Evolutionary conservation across 768 basidiomycete genomes (phyloP).

Genomic region (Lactarius pseudohatsudake): DNA sequence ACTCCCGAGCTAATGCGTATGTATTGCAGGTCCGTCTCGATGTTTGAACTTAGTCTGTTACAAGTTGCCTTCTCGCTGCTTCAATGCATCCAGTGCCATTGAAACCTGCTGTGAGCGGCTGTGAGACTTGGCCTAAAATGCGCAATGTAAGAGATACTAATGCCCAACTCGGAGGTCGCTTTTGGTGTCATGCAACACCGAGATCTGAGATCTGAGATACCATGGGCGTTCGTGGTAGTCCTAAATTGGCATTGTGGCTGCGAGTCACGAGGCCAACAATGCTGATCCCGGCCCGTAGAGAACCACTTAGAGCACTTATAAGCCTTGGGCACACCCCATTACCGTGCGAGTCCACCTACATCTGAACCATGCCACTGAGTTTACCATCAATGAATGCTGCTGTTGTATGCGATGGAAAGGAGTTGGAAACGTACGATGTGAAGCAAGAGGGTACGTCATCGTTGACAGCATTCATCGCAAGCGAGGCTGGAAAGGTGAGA

Average conservation of each 20-base stretch:
- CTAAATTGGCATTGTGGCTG: too few species aligned
- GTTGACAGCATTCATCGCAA: conserved; percentile 8
- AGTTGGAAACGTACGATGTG: conserved; percentile 10
- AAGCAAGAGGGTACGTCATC: conserved; percentile 4
- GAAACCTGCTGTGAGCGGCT: background rate
- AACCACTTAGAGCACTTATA: too few species aligned
- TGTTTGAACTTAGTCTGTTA: background rate
- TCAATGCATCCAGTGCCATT: background rate
- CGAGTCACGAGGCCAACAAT: too few species aligned
- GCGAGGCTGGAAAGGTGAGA: conserved; percentile 21
- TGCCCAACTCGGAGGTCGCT: background rate
- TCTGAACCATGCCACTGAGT: conserved; percentile 17
- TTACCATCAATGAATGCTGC: conserved; percentile 2
- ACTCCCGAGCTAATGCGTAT: background rate
- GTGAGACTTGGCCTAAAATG: background rate
- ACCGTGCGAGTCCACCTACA: background rate
- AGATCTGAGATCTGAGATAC: too few species aligned
- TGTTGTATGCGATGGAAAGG: conserved; percentile 10
- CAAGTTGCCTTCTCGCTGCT: background rate
- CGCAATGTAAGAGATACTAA: background rate
- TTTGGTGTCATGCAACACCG: too few species aligned
- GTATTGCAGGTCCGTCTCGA: conserved; percentile 4
- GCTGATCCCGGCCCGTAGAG: background rate
- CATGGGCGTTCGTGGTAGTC: too few species aligned
- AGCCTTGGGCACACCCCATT: background rate